Percentiles rank a stretch among this genome's conserved stretches.
phyloP scores from a whole-genome alignment of 495 filamentous ascomycete species.

The Podospora australis region DNA sequence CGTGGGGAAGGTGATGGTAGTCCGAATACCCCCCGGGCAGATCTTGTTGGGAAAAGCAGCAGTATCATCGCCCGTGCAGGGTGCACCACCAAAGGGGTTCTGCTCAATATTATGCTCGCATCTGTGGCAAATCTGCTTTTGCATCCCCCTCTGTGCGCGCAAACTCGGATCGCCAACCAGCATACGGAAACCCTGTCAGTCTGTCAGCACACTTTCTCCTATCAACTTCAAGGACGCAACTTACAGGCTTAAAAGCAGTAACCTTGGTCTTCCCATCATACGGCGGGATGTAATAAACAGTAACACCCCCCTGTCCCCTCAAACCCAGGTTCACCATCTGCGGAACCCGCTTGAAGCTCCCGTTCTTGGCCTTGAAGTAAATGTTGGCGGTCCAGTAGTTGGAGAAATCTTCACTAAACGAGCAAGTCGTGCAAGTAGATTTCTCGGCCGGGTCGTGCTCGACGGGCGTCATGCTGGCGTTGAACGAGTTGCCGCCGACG shows the following conservation, averaged over 20 bases:
- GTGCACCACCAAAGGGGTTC: slow-evolving; percentile 45
- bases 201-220: slow-evolving; percentile 2
- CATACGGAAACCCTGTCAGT: slow-evolving; percentile 37
- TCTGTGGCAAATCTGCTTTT: slow-evolving; percentile 41
- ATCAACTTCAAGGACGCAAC: background rate
- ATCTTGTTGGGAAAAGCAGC: slow-evolving; percentile 33
- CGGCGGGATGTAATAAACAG: slow-evolving; percentile 46
- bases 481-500: slow-evolving; percentile 30
- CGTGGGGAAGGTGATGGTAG: slow-evolving; percentile 45
- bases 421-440: slow-evolving; percentile 28
- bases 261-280: slow-evolving; percentile 38
- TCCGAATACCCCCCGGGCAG: slow-evolving; percentile 44
- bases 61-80: slow-evolving; percentile 45
- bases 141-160: slow-evolving; percentile 25
- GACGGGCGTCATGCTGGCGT: slow-evolving; percentile 21
- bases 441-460: slow-evolving; percentile 18
- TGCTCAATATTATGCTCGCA: slow-evolving; percentile 41
- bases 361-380: slow-evolving; percentile 38
- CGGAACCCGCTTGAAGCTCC: slow-evolving; percentile 42
- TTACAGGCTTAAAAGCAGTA: slow-evolving; percentile 37
- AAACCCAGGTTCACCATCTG: slow-evolving; percentile 34
- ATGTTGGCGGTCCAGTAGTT: slow-evolving; percentile 41
- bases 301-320: slow-evolving; percentile 36
- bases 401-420: slow-evolving; percentile 26
- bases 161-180: slow-evolving; percentile 34